Conservation (phyloP, 306 rosid species). For the Senna tora region DNA sequence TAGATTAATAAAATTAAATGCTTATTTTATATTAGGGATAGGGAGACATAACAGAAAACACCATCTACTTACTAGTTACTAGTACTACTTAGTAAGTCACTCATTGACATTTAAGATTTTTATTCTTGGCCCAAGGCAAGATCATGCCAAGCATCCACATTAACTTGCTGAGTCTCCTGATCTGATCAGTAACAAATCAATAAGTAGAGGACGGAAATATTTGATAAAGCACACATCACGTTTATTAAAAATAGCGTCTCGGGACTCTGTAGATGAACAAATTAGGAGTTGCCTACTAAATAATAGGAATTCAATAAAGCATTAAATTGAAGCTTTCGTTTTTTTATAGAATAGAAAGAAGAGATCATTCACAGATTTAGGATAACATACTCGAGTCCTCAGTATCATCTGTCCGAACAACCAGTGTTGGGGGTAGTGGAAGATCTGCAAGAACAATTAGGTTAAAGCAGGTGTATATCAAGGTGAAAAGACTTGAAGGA, state of each 20-base stretch:
- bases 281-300: neutral
- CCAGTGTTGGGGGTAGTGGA: constrained; percentile 72
- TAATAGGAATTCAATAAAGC: neutral
- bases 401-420: constrained; percentile 71
- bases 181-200: constrained; percentile 41
- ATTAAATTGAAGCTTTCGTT: neutral
- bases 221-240: constrained; percentile 13
- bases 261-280: too few relatives aligned
- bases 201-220: neutral
- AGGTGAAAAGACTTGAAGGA: constrained; percentile 1
- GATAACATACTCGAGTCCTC: constrained; percentile 74
- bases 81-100: constrained; percentile 19
- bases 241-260: too few relatives aligned
- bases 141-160: constrained; percentile 57
- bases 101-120: constrained; percentile 11
- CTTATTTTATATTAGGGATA: neutral
- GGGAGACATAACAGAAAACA: constrained; percentile 17
- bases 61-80: constrained; percentile 21
- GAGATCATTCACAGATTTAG: neutral
- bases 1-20: constrained; percentile 18
- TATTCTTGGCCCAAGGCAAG: constrained; percentile 54
- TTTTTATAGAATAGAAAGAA: neutral
- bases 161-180: constrained; percentile 50
- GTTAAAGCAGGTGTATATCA: neutral
- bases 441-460: constrained; percentile 58